Conservation (phyloP, 176 grass and related monocot genomes). For the Rhynchospora breviuscula region DNA sequence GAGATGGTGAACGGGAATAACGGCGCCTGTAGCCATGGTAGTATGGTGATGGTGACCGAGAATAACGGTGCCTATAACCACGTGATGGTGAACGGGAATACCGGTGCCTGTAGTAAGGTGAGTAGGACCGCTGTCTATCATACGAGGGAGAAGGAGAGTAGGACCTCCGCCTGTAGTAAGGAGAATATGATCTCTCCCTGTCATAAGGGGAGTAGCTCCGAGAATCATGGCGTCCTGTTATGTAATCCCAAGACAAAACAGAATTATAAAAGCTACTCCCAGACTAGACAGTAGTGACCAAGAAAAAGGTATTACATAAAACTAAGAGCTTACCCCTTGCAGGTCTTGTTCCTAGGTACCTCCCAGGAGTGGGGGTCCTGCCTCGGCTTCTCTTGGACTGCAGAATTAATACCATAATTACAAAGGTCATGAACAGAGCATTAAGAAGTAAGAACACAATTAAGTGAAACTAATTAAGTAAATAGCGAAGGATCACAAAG, state of each 20-base stretch:
- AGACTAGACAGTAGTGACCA: not conserved
- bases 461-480: not conserved
- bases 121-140: slow-evolving; percentile 4
- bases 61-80: not conserved
- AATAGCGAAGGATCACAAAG: slow-evolving; percentile 4
- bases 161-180: not conserved
- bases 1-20: slow-evolving; percentile 8
- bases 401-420: not conserved
- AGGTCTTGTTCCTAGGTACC: slow-evolving; percentile 56
- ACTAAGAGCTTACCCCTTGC: slow-evolving; percentile 27
- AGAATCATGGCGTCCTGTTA: slow-evolving; percentile 12
- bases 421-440: not conserved
- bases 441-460: not conserved
- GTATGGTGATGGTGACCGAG: slow-evolving; percentile 4
- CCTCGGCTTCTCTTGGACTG: slow-evolving; percentile 71
- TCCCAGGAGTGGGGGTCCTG: slow-evolving; percentile 73
- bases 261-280: not conserved
- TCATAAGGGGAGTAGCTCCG: slow-evolving; percentile 6
- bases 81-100: not conserved
- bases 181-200: slow-evolving; percentile 28
- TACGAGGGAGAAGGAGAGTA: not conserved
- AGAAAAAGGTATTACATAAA: not conserved
- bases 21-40: not conserved
- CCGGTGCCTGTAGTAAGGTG: not conserved
- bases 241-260: not conserved